Base-by-base conservation (phyloP, 2,329 filamentous ascomycete species). In the Knufia petricola region DNA sequence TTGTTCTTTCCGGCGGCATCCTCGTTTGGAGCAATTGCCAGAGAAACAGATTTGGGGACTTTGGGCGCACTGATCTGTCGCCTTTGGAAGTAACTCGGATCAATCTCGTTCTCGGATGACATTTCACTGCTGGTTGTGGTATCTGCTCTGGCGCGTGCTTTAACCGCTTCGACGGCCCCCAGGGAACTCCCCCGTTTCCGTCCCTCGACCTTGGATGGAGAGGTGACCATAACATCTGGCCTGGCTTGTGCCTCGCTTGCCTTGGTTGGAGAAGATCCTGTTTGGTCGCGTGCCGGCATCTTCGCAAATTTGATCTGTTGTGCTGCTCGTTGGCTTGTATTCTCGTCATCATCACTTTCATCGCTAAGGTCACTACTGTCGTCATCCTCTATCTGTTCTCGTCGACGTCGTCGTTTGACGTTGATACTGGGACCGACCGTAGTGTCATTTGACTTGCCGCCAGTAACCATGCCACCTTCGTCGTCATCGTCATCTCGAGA, bases 281-380 rank as follows among this genome's bases (percentile, higher is more conserved):
- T 86, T 49, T 90, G 81, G 56, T 81, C 81, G 24, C 89, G 79
- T 37, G 95, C 77, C 1, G 92, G 90, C 86, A 95, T 90, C 68
- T 96, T 96, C 42, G 85, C 81, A 66, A 98, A 98, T 62, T 90
- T 89, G 64, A 96, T 95, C 64, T 94, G 87, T 63, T 94, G 87
- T 2, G 84, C 84, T 38, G 85, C 84, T 47, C 84, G 64, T 57
- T 63, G 61, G 38, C 56, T 56, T 32, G 60, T 62, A 19, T 79
- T 74, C 2, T 69, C 71, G 39, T 81, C 78, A 7, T 83, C 79
- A 38, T 83, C 79, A 60, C 78, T 82, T 53, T 82, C 78, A 57
- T 82, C 79, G 53, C 77, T 82, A 46, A 82, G 61, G 58, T 82
- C 79, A 59, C 78, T 81, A 61, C 78, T 82, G 58, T 82, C 79